Base-by-base conservation (phyloP, 176 grass and related monocot species). In the Triticum monococcum region DNA sequence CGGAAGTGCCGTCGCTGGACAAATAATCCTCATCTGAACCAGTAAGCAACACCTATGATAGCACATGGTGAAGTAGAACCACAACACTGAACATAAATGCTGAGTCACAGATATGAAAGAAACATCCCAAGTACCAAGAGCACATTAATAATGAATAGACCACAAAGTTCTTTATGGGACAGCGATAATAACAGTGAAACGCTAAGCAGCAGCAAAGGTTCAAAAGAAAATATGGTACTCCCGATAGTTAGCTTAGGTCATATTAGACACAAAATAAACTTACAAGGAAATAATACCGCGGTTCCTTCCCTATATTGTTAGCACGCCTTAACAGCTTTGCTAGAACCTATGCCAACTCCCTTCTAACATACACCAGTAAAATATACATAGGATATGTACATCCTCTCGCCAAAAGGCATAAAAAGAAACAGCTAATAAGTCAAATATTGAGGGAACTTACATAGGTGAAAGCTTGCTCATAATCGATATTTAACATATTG, bases 301-400 rank as follows among this genome's bases (percentile, higher is more conserved):
- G 35, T 64, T 9, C 62, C 13, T 63, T 81, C 17, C 48, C 70
- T 88, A 85, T 71, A 88, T 31, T 71, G 77, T 85, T 85, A 88
- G 30, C 50, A 35, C 78, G 64, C 57, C 62, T 79, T 82, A 72
- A 36, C 61, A 17, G 20, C 87, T 54, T 83, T 18, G 16, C 83
- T 92, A 85, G 72, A 77, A 71, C 48, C 62, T 72, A 84, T 61
- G 11, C 22, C 81, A 75, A 86, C 26, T 5, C 35, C 48, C 23
- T 48, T 81, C 62, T 81, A 85, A 83, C 86, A 88, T 71, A 89
- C 79, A 77, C 76, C 74, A 68, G 69, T 81, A 82, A 41, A 75
- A 89, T 83, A 86, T 83, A 79, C n/a, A 88, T 80, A 76, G 59
- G 72, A 88, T 68, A 90, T 87, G 57, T 80, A 90, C 79, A 91